These are phyloP conservation scores for Pseudozyma pruni DNA, from an alignment of 1,284 basidiomycete species.

Conservation along the genomic window DNA sequence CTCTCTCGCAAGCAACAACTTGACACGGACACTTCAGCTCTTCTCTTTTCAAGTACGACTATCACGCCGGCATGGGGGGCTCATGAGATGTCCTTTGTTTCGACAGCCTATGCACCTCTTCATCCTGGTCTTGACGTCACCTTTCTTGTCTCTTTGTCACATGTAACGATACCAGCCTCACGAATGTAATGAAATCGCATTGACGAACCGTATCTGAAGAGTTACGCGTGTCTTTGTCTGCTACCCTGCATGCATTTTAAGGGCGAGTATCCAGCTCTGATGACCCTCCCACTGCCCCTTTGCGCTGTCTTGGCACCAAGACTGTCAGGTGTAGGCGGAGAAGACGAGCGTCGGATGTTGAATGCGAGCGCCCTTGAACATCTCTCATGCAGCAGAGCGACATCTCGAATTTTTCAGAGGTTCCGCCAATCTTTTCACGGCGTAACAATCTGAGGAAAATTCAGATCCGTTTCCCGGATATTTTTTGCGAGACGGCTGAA, in stretches of 20 bases:
- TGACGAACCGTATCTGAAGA: not conserved
- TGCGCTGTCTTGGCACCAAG: not conserved
- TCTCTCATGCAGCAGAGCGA: too few relatives aligned
- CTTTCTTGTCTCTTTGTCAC: constrained; percentile 2
- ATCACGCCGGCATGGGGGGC: not conserved
- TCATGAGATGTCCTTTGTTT: constrained; percentile 3
- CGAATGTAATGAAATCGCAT: constrained; percentile 19
- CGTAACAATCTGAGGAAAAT: not conserved
- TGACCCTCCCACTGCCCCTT: too few relatives aligned
- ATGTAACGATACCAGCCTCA: constrained; percentile 22
- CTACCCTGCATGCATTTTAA: too few relatives aligned
- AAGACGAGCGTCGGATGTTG: constrained; percentile 38
- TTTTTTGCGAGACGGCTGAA: constrained; percentile 13
- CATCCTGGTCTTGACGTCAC: not conserved
- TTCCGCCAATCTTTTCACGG: not conserved
- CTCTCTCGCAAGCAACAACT: not conserved
- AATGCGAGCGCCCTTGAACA: constrained; percentile 33
- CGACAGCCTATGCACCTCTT: not conserved
- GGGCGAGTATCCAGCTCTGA: too few relatives aligned
- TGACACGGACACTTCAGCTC: constrained; percentile 13
- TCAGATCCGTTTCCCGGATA: constrained; percentile 18
- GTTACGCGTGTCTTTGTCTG: too few relatives aligned
- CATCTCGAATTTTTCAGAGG: too few relatives aligned
- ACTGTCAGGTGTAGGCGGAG: not conserved
- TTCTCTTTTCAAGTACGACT: not conserved